Evolutionary conservation across 2,329 filamentous ascomycete genomes (phyloP).

Genomic region (Berkeleyomyces basicola): DNA sequence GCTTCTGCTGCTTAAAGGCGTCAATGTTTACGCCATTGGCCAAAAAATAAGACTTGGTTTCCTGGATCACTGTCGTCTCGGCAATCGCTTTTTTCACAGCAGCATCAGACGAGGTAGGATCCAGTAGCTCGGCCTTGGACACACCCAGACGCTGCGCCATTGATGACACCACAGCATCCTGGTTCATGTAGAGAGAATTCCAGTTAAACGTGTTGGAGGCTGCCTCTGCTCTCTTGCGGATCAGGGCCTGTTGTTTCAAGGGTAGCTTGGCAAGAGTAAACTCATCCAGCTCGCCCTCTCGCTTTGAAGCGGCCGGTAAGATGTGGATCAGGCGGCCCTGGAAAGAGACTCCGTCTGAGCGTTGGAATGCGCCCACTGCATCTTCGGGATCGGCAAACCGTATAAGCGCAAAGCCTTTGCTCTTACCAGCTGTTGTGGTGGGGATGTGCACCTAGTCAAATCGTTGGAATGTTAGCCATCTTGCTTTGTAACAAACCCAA

Average conservation of each 20-base stretch:
- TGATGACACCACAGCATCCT: conserved; percentile 84
- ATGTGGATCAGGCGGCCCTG: conserved; percentile 87
- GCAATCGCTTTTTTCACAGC: conserved; percentile 94
- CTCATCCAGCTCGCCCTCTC: conserved; percentile 69
- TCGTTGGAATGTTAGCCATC: conserved; percentile 13
- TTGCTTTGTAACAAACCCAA: neutral
- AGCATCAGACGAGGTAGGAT: conserved; percentile 89
- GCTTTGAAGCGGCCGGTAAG: conserved; percentile 67
- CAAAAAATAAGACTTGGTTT: conserved; percentile 82
- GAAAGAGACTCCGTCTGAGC: conserved; percentile 70
- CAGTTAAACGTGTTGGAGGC: conserved; percentile 74
- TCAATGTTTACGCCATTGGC: conserved; percentile 82
- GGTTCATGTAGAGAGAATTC: conserved; percentile 99
- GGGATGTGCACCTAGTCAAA: conserved; percentile 65
- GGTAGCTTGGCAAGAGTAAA: conserved; percentile 81
- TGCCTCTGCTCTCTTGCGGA: conserved; percentile 70
- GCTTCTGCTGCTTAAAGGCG: conserved; percentile 69
- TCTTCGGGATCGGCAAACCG: conserved; percentile 56
- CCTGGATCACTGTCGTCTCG: conserved; percentile 89
- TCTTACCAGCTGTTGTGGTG: conserved; percentile 51
- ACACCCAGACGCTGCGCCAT: conserved; percentile 75
- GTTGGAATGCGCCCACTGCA: conserved; percentile 63
- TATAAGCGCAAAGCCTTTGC: conserved; percentile 83
- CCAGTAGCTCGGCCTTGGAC: conserved; percentile 77
- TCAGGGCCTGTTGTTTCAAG: conserved; percentile 82